Conservation (phyloP, 257 asterid genomes). For the Eucommia ulmoides region DNA sequence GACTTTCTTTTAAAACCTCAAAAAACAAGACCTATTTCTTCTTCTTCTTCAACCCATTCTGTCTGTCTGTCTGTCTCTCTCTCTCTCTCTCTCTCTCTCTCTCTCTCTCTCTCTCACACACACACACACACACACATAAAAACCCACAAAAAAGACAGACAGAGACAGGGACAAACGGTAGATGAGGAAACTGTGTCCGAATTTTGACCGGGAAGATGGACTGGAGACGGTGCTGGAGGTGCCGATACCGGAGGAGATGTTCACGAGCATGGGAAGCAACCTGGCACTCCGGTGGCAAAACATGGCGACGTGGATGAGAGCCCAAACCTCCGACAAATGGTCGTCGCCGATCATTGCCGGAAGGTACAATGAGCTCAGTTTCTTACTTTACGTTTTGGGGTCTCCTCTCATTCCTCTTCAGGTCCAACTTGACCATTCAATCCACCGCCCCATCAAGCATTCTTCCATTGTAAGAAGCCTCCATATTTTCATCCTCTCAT, state of each 20-base stretch:
- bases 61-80: not conserved
- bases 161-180: no score
- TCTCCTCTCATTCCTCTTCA: slow-evolving; percentile 77
- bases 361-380: slow-evolving; percentile 69
- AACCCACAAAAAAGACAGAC: slow-evolving; percentile 11
- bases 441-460: slow-evolving; percentile 55
- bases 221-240: slow-evolving; percentile 84
- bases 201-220: slow-evolving; percentile 68
- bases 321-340: slow-evolving; percentile 78
- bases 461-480: slow-evolving; percentile 53
- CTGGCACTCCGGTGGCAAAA: slow-evolving; percentile 80
- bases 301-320: slow-evolving; percentile 93
- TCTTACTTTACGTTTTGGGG: slow-evolving; percentile 58
- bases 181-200: slow-evolving; percentile 81
- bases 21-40: not conserved
- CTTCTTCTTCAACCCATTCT: not conserved
- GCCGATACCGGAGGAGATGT: slow-evolving; percentile 92
- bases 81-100: not conserved
- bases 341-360: slow-evolving; percentile 70
- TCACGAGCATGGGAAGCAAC: slow-evolving; percentile 48
- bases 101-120: not conserved
- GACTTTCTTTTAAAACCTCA: not conserved
- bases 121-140: slow-evolving; percentile 15
- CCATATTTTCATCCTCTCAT: not conserved
- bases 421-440: slow-evolving; percentile 38